Conservation (phyloP, 306 rosid species). For the Malus domestica region DNA sequence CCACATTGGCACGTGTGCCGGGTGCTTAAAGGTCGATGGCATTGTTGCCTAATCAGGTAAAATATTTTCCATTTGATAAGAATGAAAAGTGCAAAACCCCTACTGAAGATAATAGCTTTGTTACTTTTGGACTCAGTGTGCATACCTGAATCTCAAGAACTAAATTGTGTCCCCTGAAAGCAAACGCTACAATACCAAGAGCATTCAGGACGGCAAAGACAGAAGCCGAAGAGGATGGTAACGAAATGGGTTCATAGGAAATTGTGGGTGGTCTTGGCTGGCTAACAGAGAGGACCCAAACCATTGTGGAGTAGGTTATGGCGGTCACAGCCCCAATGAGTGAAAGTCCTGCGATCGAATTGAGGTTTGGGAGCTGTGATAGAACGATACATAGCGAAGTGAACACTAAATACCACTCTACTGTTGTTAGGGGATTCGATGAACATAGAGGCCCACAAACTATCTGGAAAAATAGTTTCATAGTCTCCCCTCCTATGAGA, state of each 20-base stretch:
- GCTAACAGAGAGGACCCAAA: conserved; percentile 95
- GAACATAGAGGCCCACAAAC: conserved; percentile 88
- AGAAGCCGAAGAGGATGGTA: conserved; percentile 51
- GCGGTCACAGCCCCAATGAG: conserved; percentile 96
- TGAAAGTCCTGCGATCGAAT: conserved; percentile 95
- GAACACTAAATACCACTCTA: conserved; percentile 97
- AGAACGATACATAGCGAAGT: conserved; percentile 86
- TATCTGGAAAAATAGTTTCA: conserved; percentile 92
- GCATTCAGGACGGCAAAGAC: conserved; percentile 79
- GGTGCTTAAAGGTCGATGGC: conserved; percentile 98
- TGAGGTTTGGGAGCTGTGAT: conserved; percentile 97
- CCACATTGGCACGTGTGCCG: conserved; percentile 99
- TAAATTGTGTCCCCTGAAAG: conserved; percentile 94
- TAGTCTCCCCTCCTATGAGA: conserved; percentile 96
- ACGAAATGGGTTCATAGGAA: conserved; percentile 70
- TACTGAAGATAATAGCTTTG: neutral
- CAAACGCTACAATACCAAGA: conserved; percentile 89
- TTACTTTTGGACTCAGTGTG: neutral
- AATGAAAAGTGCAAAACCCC: neutral
- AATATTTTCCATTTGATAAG: conserved; percentile 1
- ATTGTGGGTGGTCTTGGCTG: conserved; percentile 74
- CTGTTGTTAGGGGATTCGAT: conserved; percentile 87
- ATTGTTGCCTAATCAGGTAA: conserved; percentile 64
- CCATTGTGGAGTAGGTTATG: conserved; percentile 94
- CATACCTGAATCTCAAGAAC: conserved; percentile 86